Conservation (phyloP, 805 yeast species). For the Kuraishia capsulata region DNA sequence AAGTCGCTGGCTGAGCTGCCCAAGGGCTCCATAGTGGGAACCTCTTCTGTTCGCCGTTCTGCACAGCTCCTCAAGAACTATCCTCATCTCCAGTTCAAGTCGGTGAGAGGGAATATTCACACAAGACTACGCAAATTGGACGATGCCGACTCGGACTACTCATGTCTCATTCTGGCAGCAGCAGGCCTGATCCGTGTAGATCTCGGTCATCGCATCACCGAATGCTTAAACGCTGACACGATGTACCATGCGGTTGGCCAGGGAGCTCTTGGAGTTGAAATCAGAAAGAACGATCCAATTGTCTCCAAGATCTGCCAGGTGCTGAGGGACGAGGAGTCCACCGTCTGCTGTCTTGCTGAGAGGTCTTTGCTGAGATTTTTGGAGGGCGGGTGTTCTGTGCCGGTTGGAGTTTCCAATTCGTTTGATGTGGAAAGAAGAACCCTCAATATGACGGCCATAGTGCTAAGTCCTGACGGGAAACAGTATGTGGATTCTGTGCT, state of each 20-base stretch:
- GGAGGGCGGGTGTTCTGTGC: constrained; percentile 98
- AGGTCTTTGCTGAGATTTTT: constrained; percentile 76
- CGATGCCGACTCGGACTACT: constrained; percentile 49
- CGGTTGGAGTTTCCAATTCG: constrained; percentile 71
- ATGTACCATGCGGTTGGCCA: constrained; percentile 99
- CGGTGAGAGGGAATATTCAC: constrained; percentile 76
- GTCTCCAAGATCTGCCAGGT: constrained; percentile 51
- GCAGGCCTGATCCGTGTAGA: constrained; percentile 82
- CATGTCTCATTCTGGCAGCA: constrained; percentile 80
- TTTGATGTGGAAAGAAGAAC: constrained; percentile 30
- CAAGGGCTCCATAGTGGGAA: constrained; percentile 80
- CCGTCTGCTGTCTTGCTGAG: constrained; percentile 79
- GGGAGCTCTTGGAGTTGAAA: constrained; percentile 93
- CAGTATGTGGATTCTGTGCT: constrained; percentile 53
- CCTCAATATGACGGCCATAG: constrained; percentile 58
- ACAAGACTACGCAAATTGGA: constrained; percentile 82
- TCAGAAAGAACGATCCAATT: constrained; percentile 56
- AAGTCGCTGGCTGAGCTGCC: constrained; percentile 69
- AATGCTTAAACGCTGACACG: constrained; percentile 58
- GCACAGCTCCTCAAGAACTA: constrained; percentile 77
- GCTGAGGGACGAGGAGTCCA: constrained; percentile 57
- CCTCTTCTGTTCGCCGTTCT: constrained; percentile 88
- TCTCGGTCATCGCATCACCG: constrained; percentile 67
- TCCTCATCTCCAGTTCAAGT: constrained; percentile 72
- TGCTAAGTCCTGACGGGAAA: constrained; percentile 78